Conservation (phyloP, 2,329 filamentous ascomycete genomes). For the Thyridium curvatum region DNA sequence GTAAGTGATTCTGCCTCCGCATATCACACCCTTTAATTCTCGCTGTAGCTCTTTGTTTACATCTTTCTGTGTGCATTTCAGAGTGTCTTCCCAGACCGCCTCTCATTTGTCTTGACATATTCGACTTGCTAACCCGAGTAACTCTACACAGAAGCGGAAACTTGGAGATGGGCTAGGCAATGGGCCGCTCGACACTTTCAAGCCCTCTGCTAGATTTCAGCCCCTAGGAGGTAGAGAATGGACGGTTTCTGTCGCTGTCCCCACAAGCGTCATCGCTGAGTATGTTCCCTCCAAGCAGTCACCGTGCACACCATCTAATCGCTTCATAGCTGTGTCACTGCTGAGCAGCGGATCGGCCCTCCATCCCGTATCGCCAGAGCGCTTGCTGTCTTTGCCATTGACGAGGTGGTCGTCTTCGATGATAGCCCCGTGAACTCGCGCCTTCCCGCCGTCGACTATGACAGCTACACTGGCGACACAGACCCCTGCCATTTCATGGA, state of each 20-base stretch:
- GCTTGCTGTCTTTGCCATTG: slow-evolving; percentile 74
- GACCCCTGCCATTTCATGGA: slow-evolving; percentile 76
- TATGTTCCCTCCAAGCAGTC: slow-evolving; percentile 32
- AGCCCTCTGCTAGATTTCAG: slow-evolving; percentile 63
- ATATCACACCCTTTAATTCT: too few species aligned
- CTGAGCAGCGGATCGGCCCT: slow-evolving; percentile 68
- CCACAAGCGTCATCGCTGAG: slow-evolving; percentile 73
- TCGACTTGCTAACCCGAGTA: too few species aligned
- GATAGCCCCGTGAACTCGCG: slow-evolving; percentile 50
- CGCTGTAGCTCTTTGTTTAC: too few species aligned
- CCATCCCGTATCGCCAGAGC: slow-evolving; percentile 75
- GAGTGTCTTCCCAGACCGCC: not conserved
- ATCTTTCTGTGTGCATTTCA: not conserved
- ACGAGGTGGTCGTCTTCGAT: slow-evolving; percentile 78
- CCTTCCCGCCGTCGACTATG: slow-evolving; percentile 39
- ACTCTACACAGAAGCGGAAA: slow-evolving; percentile 41
- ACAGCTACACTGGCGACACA: slow-evolving; percentile 59
- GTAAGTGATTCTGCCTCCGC: too few species aligned
- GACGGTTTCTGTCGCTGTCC: slow-evolving; percentile 73
- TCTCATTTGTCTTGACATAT: slow-evolving; percentile 4
- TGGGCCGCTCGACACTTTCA: slow-evolving; percentile 48
- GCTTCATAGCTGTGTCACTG: slow-evolving; percentile 54
- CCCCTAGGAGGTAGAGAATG: slow-evolving; percentile 59
- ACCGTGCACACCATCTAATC: not conserved
- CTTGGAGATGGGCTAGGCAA: slow-evolving; percentile 24